Evolutionary conservation across 345 rosid genomes (phyloP), one percentile per base, ranked within the genome.

Genomic region (Salix suchowensis): DNA sequence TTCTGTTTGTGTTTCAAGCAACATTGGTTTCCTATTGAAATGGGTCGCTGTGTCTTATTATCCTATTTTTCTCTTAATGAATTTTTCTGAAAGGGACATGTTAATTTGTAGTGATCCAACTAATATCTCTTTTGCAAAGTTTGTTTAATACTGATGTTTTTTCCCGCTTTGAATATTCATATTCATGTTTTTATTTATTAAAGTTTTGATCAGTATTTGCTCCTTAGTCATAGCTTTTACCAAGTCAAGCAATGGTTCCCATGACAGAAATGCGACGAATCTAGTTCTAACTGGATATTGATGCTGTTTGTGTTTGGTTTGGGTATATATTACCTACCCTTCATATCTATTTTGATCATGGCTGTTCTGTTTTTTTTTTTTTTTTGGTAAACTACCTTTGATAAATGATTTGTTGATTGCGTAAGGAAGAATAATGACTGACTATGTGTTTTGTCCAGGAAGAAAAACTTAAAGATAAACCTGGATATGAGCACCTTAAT

Each of bases 401-500:
- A 58, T 58, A 58, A 58, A 58, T 58, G 28, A 58, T 58, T 58
- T 58, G 64, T 58, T 23, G 15, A 58, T 18, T 58, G 64, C 15
- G 10, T 26, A 58, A 58, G 62, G 13, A 55, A 55, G 28, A 30
- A 0, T 36, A 30, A 13, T 26, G 23, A 65, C 66, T 74, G 61
- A 76, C 6, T 67, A 14, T 34, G 21, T 58, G 65, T 71, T 73
- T 67, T 68, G 44, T 70, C 55, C 76, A 93, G 99, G 96, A 93
- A 83, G 99, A 93, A 82, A 92, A 90, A 74, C 91, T 93, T 24
- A 93, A 89, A 82, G 98, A 91, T 67, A 96, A 93, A 83, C 94
- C 94, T 42, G 98, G 97, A 62, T 96, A 93, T 34, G 96, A 96
- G 84, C 99, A 96, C 84, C 98, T 93, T 18, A 87, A 89, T 30